Percentiles rank a stretch among this genome's conserved stretches.
These are phyloP conservation scores for Fusarium decemcellulare DNA, from an alignment of 2,329 filamentous ascomycete genomes.

Conservation along the genomic window DNA sequence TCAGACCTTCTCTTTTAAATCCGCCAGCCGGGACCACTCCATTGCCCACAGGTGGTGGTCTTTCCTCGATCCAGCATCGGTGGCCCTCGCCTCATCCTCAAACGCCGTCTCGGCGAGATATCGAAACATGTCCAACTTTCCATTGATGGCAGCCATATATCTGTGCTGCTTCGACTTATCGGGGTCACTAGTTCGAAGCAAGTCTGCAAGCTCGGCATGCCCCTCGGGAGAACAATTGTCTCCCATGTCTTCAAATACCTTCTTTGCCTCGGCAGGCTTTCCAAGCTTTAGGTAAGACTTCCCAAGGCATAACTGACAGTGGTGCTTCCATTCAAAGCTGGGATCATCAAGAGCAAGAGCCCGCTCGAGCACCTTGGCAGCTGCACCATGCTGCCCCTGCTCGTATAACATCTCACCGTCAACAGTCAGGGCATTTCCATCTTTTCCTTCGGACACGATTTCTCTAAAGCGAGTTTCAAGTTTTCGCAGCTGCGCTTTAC, in stretches of 20 bases:
- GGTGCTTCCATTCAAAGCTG: constrained; percentile 47
- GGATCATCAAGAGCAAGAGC: constrained; percentile 40
- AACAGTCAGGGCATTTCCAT: constrained; percentile 54
- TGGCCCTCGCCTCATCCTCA: constrained; percentile 36
- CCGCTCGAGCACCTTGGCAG: constrained; percentile 38
- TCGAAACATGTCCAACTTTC: constrained; percentile 44
- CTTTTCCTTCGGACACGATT: constrained; percentile 47
- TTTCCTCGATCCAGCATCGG: constrained; percentile 24
- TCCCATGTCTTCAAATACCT: constrained; percentile 40
- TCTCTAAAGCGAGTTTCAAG: constrained; percentile 49
- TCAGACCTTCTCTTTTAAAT: constrained; percentile 43
- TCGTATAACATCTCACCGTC: constrained; percentile 50
- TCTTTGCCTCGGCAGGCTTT: constrained; percentile 41
- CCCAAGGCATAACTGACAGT: constrained; percentile 47
- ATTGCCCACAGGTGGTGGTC: constrained; percentile 49
- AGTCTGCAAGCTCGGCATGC: constrained; percentile 45
- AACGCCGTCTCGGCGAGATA: constrained; percentile 50
- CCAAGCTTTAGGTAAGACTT: constrained; percentile 43
- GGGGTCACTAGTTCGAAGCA: constrained; percentile 40
- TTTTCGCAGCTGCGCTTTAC: constrained; percentile 25
- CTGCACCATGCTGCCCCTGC: constrained; percentile 42
- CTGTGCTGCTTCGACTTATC: constrained; percentile 45
- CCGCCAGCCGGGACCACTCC: constrained; percentile 53
- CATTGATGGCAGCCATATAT: constrained; percentile 46
- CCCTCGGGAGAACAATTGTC: constrained; percentile 43